phyloP scores from a whole-genome alignment of 2,329 filamentous ascomycete genomes.

The Aurifilum marmelostoma region DNA sequence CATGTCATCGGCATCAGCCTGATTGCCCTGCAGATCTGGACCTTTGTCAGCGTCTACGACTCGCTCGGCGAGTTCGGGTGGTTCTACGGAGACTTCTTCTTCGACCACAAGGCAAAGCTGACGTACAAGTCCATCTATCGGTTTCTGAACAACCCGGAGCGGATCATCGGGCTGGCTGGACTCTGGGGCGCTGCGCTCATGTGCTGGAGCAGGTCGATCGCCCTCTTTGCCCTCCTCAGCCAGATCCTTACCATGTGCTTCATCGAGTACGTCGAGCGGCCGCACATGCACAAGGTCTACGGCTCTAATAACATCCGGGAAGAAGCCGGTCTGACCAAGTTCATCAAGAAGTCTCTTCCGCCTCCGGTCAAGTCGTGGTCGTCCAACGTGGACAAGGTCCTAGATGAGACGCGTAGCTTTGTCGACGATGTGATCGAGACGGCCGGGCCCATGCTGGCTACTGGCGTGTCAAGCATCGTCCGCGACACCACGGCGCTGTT shows the following conservation, averaged over 20 bases:
- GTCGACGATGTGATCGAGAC: conserved; percentile 89
- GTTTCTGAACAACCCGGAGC: conserved; percentile 96
- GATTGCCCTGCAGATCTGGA: conserved; percentile 90
- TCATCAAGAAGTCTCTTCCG: conserved; percentile 83
- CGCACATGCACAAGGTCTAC: conserved; percentile 98
- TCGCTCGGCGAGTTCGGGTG: conserved; percentile 96
- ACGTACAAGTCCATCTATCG: conserved; percentile 98
- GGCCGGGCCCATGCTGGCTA: conserved; percentile 82
- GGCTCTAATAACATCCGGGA: conserved; percentile 74
- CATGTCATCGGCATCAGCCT: conserved; percentile 83
- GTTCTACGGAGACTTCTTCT: conserved; percentile 99
- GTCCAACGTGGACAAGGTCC: conserved; percentile 82
- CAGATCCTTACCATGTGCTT: conserved; percentile 86
- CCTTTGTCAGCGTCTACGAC: conserved; percentile 88
- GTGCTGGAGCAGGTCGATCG: conserved; percentile 85
- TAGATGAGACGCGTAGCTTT: conserved; percentile 84
- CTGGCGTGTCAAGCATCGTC: conserved; percentile 84
- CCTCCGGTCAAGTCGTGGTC: conserved; percentile 82
- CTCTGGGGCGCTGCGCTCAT: conserved; percentile 94
- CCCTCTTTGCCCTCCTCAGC: conserved; percentile 81
- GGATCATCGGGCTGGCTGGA: conserved; percentile 90
- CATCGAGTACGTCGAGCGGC: conserved; percentile 90
- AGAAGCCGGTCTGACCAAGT: conserved; percentile 91
- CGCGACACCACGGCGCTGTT: conserved; percentile 87
- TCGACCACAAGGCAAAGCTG: conserved; percentile 82